Base-by-base conservation (phyloP, 495 filamentous ascomycete species). In the Parmelia sp. region DNA sequence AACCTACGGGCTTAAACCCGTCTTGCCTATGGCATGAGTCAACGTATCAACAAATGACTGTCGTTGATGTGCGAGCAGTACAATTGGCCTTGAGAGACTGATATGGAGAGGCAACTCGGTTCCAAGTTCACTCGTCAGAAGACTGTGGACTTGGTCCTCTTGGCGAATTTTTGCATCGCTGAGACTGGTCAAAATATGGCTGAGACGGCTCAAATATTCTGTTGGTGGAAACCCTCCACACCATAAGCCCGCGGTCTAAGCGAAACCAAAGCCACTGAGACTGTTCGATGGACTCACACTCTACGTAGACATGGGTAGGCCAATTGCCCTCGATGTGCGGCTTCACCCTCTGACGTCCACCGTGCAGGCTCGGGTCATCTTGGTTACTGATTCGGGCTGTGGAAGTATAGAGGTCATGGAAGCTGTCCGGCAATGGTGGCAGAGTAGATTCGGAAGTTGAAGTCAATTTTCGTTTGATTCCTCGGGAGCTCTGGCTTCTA, bases 301-400 rank as follows among this genome's bases (percentile, higher is more conserved):
- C 93, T 62, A 97, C 79, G 74, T 95, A 98, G 27, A 97, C 69
- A 74, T 96, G 92, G 23, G 86, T 91, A 3, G 94, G 90, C 94
- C 94, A 98, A 76, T 90, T 89, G 29, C 94, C 94, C 59, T 88
- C 83, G 17, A 93, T 77, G 74, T 98, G 94, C 4, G 94, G 92
- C 49, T 84, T 89, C 49, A 84, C 83, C 31, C 94, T 82, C 71
- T 86, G 89, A 49, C 92, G 84, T 36, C 94, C 94, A 36, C 86
- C 87, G 74, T 98, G 94, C 37, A 98, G 79, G 61, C 77, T 77
- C 0, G 94, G 92, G 67, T 96, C 88, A 75, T 98, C 94, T 64
- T 76, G 76, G 33, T 86, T 87, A 72, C 89, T 89, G 60, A 87
- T 76, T 56, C 70, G 64, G 14, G 65, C 40, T 11, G 66, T 83